Conservation (phyloP, 2,329 filamentous ascomycete genomes). For the Alternaria tenuissima region DNA sequence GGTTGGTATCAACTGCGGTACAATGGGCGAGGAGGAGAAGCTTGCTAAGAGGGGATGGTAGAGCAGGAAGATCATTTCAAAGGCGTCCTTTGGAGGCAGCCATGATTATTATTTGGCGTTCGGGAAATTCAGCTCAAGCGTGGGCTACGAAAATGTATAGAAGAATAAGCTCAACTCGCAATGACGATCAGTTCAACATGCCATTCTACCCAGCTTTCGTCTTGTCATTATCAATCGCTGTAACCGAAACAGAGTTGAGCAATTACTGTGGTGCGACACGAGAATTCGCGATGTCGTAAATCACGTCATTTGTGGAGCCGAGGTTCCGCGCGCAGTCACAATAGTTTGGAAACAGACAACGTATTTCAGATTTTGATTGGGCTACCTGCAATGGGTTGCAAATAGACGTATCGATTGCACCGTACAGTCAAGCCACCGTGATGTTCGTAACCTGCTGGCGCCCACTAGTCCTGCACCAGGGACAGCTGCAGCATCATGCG, state of each 20-base stretch:
- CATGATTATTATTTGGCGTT: background rate
- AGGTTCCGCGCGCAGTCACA: constrained; percentile 3
- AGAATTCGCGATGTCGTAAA: background rate
- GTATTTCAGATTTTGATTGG: constrained; percentile 13
- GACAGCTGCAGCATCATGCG: constrained; percentile 9
- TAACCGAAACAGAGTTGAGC: background rate
- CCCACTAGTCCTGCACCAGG: constrained; percentile 1
- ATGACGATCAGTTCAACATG: constrained; percentile 1
- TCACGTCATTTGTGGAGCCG: constrained; percentile 15
- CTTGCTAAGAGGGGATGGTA: constrained; percentile 87
- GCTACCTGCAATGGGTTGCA: constrained; percentile 9
- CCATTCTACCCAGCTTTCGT: background rate
- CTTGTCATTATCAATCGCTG: background rate
- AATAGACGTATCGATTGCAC: constrained; percentile 7
- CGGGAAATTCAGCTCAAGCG: background rate
- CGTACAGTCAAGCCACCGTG: constrained; percentile 2
- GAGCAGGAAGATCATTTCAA: background rate
- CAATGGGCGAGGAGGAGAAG: constrained; percentile 81
- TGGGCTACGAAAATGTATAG: constrained; percentile 4
- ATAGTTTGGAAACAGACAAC: background rate
- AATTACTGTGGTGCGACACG: background rate
- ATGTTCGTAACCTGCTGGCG: constrained; percentile 10
- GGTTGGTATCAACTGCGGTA: constrained; percentile 89
- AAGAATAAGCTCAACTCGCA: constrained; percentile 6
- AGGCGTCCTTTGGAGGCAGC: background rate